A percentile compares a stretch with the other conserved stretches of the same genome.
phyloP scores from a whole-genome alignment of 805 yeast genomes.

The Candida sakaeoensis region DNA sequence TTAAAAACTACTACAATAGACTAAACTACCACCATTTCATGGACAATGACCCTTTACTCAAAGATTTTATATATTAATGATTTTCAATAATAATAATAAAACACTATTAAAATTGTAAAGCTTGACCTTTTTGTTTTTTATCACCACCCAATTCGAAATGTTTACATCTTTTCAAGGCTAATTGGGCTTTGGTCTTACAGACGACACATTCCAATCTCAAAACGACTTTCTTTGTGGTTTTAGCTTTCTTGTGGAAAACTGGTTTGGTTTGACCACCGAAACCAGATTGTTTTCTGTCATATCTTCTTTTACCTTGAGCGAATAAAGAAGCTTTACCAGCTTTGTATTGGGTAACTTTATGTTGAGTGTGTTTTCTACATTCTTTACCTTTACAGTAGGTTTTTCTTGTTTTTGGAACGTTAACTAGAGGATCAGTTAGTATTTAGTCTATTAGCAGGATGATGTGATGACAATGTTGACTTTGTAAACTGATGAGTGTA shows the following conservation, averaged over 20 bases:
- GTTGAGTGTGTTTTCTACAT: conserved; percentile 99
- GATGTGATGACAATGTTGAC: no score
- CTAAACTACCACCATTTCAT: not conserved
- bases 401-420: conserved; percentile 99
- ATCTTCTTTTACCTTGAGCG: conserved; percentile 99
- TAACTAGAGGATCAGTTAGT: conserved; percentile 53
- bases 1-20: not conserved
- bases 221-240: conserved; percentile 99
- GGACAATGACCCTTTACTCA: not conserved
- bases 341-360: conserved; percentile 99
- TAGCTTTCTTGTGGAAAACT: conserved; percentile 99
- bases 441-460: no score
- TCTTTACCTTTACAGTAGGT: conserved; percentile 99
- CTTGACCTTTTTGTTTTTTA: conserved; percentile 99
- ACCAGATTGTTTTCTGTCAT: conserved; percentile 99
- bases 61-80: conserved; percentile 8
- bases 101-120: conserved; percentile 86
- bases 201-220: conserved; percentile 97
- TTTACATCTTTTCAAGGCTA: conserved; percentile 98
- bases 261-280: conserved; percentile 99
- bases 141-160: conserved; percentile 99
- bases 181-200: conserved; percentile 98
- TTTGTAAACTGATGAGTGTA: no score
- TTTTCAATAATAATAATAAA: not conserved
- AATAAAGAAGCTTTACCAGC: conserved; percentile 99